phyloP scores from a whole-genome alignment of 306 rosid species.

The Coriaria nepalensis region DNA sequence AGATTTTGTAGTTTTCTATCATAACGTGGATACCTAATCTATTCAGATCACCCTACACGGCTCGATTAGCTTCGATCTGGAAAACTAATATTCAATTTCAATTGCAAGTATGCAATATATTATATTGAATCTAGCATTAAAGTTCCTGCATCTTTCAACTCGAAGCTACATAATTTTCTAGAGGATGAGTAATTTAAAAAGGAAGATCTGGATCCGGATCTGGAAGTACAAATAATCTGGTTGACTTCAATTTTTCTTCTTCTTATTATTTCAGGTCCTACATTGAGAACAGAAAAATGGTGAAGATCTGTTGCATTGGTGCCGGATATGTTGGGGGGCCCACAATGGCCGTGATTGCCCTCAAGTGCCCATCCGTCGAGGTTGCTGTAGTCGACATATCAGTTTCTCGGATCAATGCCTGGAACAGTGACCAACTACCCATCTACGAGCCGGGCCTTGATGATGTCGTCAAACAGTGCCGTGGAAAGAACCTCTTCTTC shows the following conservation, averaged over 20 bases:
- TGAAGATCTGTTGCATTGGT: constrained; percentile 99
- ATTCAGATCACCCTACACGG: too few species aligned
- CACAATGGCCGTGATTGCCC: constrained; percentile 95
- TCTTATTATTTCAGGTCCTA: constrained; percentile 31
- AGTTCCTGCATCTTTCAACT: too few species aligned
- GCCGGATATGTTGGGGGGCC: constrained; percentile 99
- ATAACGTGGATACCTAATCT: too few species aligned
- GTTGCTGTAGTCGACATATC: constrained; percentile 92
- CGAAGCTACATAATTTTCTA: too few species aligned
- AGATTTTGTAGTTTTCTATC: too few species aligned
- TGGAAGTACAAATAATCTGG: neutral
- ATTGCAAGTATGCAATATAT: too few species aligned
- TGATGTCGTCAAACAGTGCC: constrained; percentile 56
- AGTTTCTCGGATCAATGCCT: constrained; percentile 62
- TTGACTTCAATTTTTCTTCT: neutral
- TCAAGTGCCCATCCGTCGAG: constrained; percentile 74
- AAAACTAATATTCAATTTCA: too few species aligned
- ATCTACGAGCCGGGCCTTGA: constrained; percentile 98
- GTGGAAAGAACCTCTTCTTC: constrained; percentile 91
- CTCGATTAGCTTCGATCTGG: too few species aligned
- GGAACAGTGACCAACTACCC: constrained; percentile 95
- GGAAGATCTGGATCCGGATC: neutral
- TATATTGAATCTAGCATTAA: too few species aligned
- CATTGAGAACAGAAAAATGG: constrained; percentile 46
- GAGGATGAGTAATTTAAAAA: too few species aligned